Conservation (phyloP, 2,329 filamentous ascomycete genomes). For the Xylaria arbuscula region DNA sequence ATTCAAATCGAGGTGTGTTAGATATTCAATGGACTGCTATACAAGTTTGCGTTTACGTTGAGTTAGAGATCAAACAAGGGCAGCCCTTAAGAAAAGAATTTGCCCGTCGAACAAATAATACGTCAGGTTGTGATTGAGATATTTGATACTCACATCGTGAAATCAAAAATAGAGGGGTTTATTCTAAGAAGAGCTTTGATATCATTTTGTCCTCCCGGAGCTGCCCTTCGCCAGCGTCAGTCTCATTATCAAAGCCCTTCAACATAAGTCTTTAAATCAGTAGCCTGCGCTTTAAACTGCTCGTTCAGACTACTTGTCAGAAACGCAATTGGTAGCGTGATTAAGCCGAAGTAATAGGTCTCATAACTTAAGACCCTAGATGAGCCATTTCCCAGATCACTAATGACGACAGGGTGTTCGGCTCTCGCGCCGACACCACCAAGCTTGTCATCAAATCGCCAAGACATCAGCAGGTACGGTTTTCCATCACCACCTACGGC, state of each 20-base stretch:
- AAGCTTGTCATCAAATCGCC: constrained; percentile 43
- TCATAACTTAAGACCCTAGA: constrained; percentile 47
- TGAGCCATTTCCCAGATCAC: constrained; percentile 39
- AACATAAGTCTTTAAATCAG: constrained; percentile 41
- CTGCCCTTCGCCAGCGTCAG: not conserved
- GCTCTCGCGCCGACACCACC: constrained; percentile 37
- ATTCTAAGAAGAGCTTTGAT: too few relatives aligned
- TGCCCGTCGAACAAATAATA: not conserved
- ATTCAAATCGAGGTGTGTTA: constrained; percentile 2
- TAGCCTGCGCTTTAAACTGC: constrained; percentile 39
- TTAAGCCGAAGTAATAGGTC: constrained; percentile 44
- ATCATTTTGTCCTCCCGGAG: too few relatives aligned
- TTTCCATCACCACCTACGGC: not conserved
- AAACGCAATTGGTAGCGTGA: constrained; percentile 36
- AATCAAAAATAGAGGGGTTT: too few relatives aligned
- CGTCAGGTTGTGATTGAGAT: too few relatives aligned
- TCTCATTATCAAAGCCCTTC: constrained; percentile 31
- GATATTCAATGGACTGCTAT: constrained; percentile 1
- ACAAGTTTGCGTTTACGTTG: not conserved
- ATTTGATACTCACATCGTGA: too few relatives aligned
- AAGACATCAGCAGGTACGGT: constrained; percentile 43
- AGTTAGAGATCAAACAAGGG: not conserved
- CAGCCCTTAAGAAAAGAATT: not conserved
- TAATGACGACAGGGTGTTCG: constrained; percentile 45
- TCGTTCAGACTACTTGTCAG: constrained; percentile 35